phyloP scores from a whole-genome alignment of 108 stramenopile species.

The Pseudonitzschia multiseries region DNA sequence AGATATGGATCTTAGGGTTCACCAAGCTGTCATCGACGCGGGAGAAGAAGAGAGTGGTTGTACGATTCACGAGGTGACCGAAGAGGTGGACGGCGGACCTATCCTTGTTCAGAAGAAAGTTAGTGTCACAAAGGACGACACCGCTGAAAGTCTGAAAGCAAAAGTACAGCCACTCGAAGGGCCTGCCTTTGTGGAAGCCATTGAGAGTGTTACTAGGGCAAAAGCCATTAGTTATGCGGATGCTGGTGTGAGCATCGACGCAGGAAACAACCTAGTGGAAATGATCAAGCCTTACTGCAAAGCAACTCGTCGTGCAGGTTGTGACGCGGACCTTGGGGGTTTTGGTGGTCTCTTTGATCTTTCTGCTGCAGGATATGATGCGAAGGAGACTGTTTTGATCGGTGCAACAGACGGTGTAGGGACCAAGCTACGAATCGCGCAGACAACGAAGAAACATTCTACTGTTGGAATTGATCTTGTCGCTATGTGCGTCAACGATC shows the following conservation, averaged over 20 bases:
- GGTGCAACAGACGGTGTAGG: conserved; percentile 98
- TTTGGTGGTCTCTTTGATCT: conserved; percentile 97
- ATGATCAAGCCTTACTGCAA: conserved; percentile 95
- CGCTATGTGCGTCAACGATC: conserved; percentile 99
- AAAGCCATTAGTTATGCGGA: conserved; percentile 90
- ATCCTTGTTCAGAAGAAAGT: conserved; percentile 90
- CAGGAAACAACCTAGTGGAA: conserved; percentile 94
- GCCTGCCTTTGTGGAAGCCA: conserved; percentile 93
- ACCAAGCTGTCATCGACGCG: conserved; percentile 96
- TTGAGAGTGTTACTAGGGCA: conserved; percentile 67
- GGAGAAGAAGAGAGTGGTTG: conserved; percentile 92
- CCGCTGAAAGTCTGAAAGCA: conserved; percentile 93
- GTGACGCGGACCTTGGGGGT: conserved; percentile 95
- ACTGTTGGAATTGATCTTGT: conserved; percentile 95
- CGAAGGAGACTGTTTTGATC: conserved; percentile 91
- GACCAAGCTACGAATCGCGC: conserved; percentile 95
- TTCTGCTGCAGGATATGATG: conserved; percentile 88
- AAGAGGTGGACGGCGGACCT: conserved; percentile 96
- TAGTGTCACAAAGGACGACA: conserved; percentile 79
- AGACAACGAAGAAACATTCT: conserved; percentile 76
- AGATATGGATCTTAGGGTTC: conserved; percentile 97
- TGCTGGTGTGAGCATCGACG: conserved; percentile 96
- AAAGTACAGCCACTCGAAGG: conserved; percentile 97
- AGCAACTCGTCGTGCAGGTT: conserved; percentile 88
- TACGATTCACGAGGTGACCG: conserved; percentile 97